Base-by-base conservation (phyloP, 768 basidiomycete genomes). In the Pleurotus tuber-regium region DNA sequence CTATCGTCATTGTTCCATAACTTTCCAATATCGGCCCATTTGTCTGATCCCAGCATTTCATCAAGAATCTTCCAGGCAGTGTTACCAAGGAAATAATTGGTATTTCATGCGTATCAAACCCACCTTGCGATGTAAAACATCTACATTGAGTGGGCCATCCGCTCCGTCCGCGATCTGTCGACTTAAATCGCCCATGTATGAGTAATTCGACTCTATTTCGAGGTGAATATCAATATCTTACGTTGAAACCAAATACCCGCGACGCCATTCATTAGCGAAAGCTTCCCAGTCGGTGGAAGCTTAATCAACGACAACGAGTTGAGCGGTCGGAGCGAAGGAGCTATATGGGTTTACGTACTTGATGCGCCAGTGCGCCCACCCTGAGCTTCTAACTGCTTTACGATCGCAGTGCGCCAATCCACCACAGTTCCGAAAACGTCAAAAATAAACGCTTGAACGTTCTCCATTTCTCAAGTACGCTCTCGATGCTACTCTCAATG, bases 81-180 rank as follows among this genome's bases (percentile, higher is more conserved):
- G 39, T 29, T 5, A 33, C 38, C 3, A 16, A 40, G 33, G 36
- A 26, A 14, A 25, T 24, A 19, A 7, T 28, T 2, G 5, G 24
- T 14, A 39, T 24, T 4, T 23, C 39, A 23, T 21, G 18, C 30
- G 1, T 9, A 29, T 16, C 23, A 30, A 2, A 56, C 57, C 25
- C 48, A 77, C 83, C 67, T 83, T 59, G 51, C 82, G 70, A 59
- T 86, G 83, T 67, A 79, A 73, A 18, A 66, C 47, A 51, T 87
- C 86, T 9, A 82, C 67, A 56, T 77, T 83, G 5, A 60, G 64
- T 2, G 79, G 70, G 0, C 81, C 84, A 31, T 64, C 47, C 0
- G 73, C 78, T 3, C 76, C 77, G 33, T 61, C 55, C 4, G 79
- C 75, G 16, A 84, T 69, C 2, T 59, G 61, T 4, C 63, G 66